phyloP scores from a whole-genome alignment of 2,329 filamentous ascomycete species.

The Calonectria honghensis region DNA sequence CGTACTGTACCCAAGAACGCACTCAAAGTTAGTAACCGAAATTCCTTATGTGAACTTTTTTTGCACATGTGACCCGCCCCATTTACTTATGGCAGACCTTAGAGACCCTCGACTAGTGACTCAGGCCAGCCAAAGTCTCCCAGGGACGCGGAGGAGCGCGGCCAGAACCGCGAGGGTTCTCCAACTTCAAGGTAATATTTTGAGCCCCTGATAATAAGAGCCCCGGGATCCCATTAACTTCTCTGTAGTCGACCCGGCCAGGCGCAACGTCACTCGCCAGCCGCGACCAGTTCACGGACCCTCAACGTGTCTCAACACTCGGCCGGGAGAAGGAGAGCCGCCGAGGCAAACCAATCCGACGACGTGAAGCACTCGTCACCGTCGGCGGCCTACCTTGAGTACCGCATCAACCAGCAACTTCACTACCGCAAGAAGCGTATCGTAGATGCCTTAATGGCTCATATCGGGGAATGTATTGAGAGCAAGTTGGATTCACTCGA shows the following conservation, averaged over 20 bases:
- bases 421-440: constrained; percentile 41
- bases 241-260: constrained; percentile 39
- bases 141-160: constrained; percentile 51
- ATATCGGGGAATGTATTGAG: constrained; percentile 40
- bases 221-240: constrained; percentile 9
- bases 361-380: constrained; percentile 40
- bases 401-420: constrained; percentile 40
- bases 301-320: constrained; percentile 49
- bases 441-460: constrained; percentile 42
- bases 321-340: constrained; percentile 47
- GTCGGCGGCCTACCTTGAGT: constrained; percentile 42
- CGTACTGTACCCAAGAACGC: constrained; percentile 28
- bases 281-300: constrained; percentile 37
- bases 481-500: constrained; percentile 44
- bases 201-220: no score
- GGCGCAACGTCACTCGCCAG: constrained; percentile 40
- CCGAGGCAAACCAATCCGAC: constrained; percentile 47
- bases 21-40: constrained; percentile 33
- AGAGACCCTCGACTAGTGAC: constrained; percentile 41
- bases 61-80: not conserved
- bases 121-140: constrained; percentile 37
- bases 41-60: no score
- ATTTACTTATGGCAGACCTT: constrained; percentile 13
- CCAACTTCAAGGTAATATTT: constrained; percentile 47
- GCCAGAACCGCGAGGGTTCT: constrained; percentile 51